phyloP scores from a whole-genome alignment of 306 rosid genomes.

The Lathyrus aphaca region DNA sequence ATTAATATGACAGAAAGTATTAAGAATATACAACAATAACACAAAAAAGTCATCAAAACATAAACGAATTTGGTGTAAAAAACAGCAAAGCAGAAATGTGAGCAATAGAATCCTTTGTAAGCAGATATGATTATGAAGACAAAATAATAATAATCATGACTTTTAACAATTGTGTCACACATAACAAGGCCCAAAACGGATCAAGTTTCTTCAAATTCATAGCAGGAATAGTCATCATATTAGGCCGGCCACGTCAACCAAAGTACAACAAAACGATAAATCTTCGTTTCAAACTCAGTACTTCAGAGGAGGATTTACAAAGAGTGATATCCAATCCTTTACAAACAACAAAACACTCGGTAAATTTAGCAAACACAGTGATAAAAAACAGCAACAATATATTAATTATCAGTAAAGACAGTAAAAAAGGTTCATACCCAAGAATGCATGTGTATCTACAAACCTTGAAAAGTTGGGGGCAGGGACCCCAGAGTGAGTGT shows the following conservation, averaged over 20 bases:
- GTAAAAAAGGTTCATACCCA: conserved; percentile 1
- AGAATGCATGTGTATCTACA: conserved; percentile 29
- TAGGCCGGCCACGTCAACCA: conserved; percentile 8
- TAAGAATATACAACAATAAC: conserved; percentile 11
- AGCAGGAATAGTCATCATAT: conserved; percentile 3
- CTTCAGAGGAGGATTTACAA: neutral
- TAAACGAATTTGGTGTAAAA: neutral
- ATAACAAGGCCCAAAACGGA: conserved; percentile 7
- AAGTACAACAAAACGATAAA: neutral
- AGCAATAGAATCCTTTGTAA: conserved; percentile 7
- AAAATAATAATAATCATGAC: conserved; percentile 9
- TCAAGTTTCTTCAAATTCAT: conserved; percentile 22
- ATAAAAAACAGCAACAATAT: conserved; percentile 9
- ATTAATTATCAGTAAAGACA: neutral
- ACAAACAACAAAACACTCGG: neutral
- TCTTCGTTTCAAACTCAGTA: conserved; percentile 17
- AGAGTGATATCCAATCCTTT: neutral
- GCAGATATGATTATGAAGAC: conserved; percentile 25
- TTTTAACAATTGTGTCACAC: conserved; percentile 26
- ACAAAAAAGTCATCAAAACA: conserved; percentile 16
- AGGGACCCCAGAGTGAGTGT: conserved; percentile 73
- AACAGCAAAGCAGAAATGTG: neutral
- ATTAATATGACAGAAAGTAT: conserved; percentile 18
- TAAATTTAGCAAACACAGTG: neutral
- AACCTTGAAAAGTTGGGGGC: conserved; percentile 97